Evolutionary conservation across 2,329 filamentous ascomycete genomes (phyloP), one percentile per base, ranked within the genome.

Genomic region (Sporothrix sp.): DNA sequence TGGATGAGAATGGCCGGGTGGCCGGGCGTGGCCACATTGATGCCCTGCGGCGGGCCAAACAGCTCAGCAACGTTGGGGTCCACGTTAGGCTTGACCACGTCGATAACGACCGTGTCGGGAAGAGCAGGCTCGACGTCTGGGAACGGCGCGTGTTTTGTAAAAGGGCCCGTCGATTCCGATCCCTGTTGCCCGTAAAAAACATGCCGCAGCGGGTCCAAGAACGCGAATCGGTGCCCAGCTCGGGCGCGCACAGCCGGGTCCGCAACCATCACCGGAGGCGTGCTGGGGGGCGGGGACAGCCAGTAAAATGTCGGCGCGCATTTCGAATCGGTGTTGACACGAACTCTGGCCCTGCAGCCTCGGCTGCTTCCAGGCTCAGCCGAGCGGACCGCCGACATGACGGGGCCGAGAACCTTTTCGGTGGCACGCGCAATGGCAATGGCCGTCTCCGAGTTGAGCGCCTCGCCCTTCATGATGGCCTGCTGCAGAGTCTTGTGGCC

Each of bases 1-100:
- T 66, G 61, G 25, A 68, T 58, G 7, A 70, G 60, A 36, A 65
- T 57, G 11, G 27, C 16, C 10, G 51, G 48, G 9, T 11, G 28
- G 8, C 48, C 43, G 14, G 52, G 47, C 2, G 42, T 18, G 5
- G 35, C 51, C n/a, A 53, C 27, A 7, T 43, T 50, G 8, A 33
- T 7, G 35, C 44, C 48, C 14, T 16, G 16, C 14, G 27, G 35
- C 11, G 18, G 25, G 18, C 45, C 33, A 32, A 25, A 33, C 10
- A 37, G 21, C 3, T 44, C 48, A 30, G 47, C 52, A 14, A 30
- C 25, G 36, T 21, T 36, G 30, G 27, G 32, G 27, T 40, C 27
- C n/a, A 14, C 37, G 11, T 53, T 37, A 8, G 25, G 51, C 35
- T 21, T 32, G 9, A 13, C 16, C 33, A 57, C 25, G 51, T 56